Conservation (phyloP, 2,329 filamentous ascomycete species). For the Chaetomium globosum region DNA sequence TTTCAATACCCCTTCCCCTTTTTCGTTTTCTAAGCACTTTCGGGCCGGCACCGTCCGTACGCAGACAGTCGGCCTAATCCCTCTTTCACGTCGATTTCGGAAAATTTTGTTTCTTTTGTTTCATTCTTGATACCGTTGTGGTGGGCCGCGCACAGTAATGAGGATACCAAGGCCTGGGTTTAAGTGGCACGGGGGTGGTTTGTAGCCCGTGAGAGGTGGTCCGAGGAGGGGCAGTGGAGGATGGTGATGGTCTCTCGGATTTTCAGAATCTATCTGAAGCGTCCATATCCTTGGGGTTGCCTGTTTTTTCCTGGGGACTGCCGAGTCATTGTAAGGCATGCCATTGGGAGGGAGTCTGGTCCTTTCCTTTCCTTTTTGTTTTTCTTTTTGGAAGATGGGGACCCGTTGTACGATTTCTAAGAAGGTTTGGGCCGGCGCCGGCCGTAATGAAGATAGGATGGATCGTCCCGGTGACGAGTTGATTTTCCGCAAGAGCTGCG, state of each 20-base stretch:
- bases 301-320: constrained; percentile 7
- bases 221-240: no score
- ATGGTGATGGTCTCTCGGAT: background rate
- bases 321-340: no score
- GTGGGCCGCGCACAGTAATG: constrained; percentile 6
- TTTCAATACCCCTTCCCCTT: constrained; percentile 31
- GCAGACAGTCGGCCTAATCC: background rate
- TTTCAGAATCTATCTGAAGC: background rate
- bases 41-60: background rate
- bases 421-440: constrained; percentile 4
- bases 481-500: background rate
- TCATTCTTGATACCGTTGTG: constrained; percentile 9
- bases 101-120: background rate
- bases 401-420: constrained; percentile 26
- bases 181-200: background rate
- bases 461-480: constrained; percentile 24
- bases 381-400: constrained; percentile 4
- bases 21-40: constrained; percentile 1
- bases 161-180: constrained; percentile 7
- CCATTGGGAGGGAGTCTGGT: constrained; percentile 5
- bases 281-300: background rate
- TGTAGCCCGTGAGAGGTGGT: background rate
- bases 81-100: background rate
- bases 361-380: background rate
- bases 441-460: constrained; percentile 17